These are phyloP conservation scores for Phytophthora nicotianae DNA, from an alignment of 352 stramenopile genomes.

Conservation along the genomic window DNA sequence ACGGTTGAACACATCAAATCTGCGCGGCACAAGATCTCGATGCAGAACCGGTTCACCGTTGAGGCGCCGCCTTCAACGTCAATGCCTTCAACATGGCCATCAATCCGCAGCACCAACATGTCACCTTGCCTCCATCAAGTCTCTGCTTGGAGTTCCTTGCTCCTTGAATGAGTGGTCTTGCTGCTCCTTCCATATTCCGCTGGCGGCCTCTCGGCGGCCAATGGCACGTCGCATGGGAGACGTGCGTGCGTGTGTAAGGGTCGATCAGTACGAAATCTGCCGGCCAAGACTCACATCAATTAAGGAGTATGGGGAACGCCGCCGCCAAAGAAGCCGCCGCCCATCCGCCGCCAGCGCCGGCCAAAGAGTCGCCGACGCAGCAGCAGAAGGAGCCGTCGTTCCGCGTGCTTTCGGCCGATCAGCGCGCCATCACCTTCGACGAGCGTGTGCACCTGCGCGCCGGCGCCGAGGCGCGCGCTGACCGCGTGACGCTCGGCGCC, in stretches of 20 bases:
- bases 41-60: conserved; percentile 21
- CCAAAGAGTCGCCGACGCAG: conserved; percentile 1
- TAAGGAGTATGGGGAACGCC: conserved; percentile 33
- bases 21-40: conserved; percentile 12
- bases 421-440: conserved; percentile 84
- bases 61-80: conserved; percentile 10
- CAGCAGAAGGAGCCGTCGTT: conserved; percentile 39
- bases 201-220: conserved; percentile 16
- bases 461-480: conserved; percentile 12
- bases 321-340: conserved; percentile 30
- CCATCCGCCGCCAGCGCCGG: conserved; percentile 5
- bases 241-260: conserved; percentile 18
- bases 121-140: too few relatives aligned
- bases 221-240: conserved; percentile 16
- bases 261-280: conserved; percentile 24
- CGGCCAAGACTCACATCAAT: conserved; percentile 6
- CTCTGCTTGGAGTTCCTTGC: conserved; percentile 4
- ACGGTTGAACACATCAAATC: conserved; percentile 21
- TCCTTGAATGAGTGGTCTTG: conserved; percentile 4
- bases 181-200: conserved; percentile 22
- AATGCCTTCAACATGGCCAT: conserved; percentile 15
- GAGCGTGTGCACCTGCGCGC: conserved; percentile 74
- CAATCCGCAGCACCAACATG: background rate
- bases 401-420: conserved; percentile 66
- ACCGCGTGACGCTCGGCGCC: conserved; percentile 56